These are phyloP conservation scores for Cryptococcus wingfieldii DNA, from an alignment of 1,284 basidiomycete genomes.

Conservation along the genomic window DNA sequence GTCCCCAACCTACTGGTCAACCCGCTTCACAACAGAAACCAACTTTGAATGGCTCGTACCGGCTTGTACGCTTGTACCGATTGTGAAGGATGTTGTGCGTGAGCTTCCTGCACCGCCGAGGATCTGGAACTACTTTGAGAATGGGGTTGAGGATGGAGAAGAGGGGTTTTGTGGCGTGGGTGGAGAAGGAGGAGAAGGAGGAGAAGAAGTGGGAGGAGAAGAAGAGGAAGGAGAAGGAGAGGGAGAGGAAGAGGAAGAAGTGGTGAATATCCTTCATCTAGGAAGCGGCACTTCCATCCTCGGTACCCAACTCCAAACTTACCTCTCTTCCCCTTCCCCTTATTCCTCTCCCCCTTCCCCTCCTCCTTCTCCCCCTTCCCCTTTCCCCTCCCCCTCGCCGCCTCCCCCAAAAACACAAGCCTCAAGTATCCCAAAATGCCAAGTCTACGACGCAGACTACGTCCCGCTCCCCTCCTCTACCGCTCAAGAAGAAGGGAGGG, in stretches of 20 bases:
- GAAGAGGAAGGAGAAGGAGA: neutral
- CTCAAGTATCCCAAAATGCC: neutral
- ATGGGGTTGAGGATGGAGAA: neutral
- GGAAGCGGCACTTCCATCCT: constrained; percentile 39
- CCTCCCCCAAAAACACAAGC: no score
- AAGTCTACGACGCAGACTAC: constrained; percentile 39
- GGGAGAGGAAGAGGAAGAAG: constrained; percentile 2
- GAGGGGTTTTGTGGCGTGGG: neutral
- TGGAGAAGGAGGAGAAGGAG: neutral
- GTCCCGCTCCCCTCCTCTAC: constrained; percentile 12
- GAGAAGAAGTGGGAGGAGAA: neutral
- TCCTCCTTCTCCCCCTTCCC: neutral
- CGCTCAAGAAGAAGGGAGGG: neutral
- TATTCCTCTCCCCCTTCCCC: neutral
- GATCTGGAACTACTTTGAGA: neutral
- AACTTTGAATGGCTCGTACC: constrained; percentile 41
- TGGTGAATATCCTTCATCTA: constrained; percentile 31
- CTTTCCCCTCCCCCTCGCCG: neutral
- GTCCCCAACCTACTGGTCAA: constrained; percentile 35
- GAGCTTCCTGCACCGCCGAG: neutral
- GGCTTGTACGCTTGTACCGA: constrained; percentile 19
- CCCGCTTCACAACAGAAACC: constrained; percentile 27
- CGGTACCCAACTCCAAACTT: constrained; percentile 13
- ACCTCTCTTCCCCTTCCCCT: neutral
- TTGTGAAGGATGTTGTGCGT: constrained; percentile 14